Evolutionary conservation across 2,329 filamentous ascomycete genomes (phyloP), one percentile per base, ranked within the genome.

Genomic region (Sphaerulina musiva): DNA sequence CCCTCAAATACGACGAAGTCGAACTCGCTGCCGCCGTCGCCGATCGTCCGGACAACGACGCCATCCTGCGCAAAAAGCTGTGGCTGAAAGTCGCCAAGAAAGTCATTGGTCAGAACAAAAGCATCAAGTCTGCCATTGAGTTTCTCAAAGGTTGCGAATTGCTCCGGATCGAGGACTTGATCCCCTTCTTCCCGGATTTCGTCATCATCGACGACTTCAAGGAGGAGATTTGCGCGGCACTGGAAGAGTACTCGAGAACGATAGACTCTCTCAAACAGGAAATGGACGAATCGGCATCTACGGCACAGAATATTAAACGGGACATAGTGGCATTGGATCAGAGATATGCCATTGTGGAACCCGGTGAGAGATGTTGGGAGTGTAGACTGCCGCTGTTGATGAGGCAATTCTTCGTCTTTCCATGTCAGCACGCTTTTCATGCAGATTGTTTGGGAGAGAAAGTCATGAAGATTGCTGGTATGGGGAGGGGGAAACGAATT

Each of bases 141-240:
- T 96, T 98, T 67, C 79, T 97, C 10, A 89, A 89, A 62, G 85
- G 89, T 8, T 96, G 92, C 69, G 90, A 96, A 57, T 78, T 97
- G 10, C 81, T 98, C 46, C 86, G 87, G 59, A 98, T 98, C 59
- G 93, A 98, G 73, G 93, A 98, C 66, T 74, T 98, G 31, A 97
- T 98, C 40, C 93, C 93, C 0, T 96, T 98, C 76, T 98, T 98
- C 73, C 93, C 93, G 0, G 93, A 98, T 69, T 98, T 98, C 68
- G 90, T 97, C 23, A 87, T 97, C 48, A 97, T 98, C 58, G 93
- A 98, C 68, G 93, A 97, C 70, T 98, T 98, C 79, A 96, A 97
- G 69, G 91, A 97, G 59, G 93, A 98, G 69, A 97, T 98, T 38
- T 98, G 93, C 73, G 78, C 83, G 0, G 93, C 95, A 1, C 79